Conservation (phyloP, 1,284 basidiomycete species). For the Apiotrichum sp. region DNA sequence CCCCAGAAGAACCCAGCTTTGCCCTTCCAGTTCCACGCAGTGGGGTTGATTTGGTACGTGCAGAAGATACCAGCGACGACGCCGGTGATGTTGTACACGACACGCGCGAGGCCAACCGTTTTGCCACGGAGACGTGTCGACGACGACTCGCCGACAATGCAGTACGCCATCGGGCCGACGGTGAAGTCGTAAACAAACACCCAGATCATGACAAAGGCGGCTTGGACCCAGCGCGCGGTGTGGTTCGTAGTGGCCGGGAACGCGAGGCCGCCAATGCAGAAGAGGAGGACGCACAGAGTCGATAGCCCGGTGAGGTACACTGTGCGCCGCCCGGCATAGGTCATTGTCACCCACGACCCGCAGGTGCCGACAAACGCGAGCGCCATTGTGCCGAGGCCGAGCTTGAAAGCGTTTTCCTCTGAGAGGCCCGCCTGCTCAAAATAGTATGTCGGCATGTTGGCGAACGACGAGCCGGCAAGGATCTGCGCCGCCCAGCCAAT, state of each 20-base stretch:
- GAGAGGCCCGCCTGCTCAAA: slow-evolving; percentile 20
- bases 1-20: slow-evolving; percentile 33
- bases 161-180: slow-evolving; percentile 33
- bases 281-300: slow-evolving; percentile 41
- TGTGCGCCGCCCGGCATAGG: slow-evolving; percentile 44
- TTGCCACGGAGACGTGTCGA: slow-evolving; percentile 48
- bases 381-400: slow-evolving; percentile 6
- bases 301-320: slow-evolving; percentile 48
- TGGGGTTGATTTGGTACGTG: slow-evolving; percentile 20
- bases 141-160: slow-evolving; percentile 45
- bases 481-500: slow-evolving; percentile 17
- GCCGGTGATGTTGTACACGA: slow-evolving; percentile 45
- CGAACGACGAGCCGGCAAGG: slow-evolving; percentile 21
- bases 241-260: slow-evolving; percentile 2
- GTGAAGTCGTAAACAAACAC: slow-evolving; percentile 18
- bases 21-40: slow-evolving; percentile 25
- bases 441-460: slow-evolving; percentile 23
- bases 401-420: slow-evolving; percentile 9
- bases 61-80: slow-evolving; percentile 16
- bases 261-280: slow-evolving; percentile 42
- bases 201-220: slow-evolving; percentile 14
- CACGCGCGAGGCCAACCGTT: slow-evolving; percentile 49
- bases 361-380: slow-evolving; percentile 23
- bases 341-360: slow-evolving; percentile 22
- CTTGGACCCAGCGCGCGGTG: slow-evolving; percentile 3